A percentile compares a stretch with the other conserved stretches of the same genome.
Conservation (phyloP, 768 basidiomycete genomes). For the Lentinula boryana region DNA sequence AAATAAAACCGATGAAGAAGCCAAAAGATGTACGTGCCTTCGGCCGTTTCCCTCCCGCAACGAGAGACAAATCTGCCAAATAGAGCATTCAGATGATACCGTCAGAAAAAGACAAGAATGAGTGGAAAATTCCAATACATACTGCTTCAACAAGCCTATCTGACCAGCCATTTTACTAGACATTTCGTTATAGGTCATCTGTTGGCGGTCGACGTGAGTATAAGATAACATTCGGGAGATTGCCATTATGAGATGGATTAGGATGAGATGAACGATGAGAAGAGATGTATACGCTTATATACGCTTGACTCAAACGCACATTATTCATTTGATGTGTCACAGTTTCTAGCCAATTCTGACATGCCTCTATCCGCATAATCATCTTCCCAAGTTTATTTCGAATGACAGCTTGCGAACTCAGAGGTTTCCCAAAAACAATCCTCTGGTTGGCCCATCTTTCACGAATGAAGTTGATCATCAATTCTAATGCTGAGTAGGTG, state of each 20-base stretch:
- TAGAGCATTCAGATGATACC: background rate
- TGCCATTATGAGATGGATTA: constrained; percentile 2
- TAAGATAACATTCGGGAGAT: background rate
- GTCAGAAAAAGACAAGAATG: background rate
- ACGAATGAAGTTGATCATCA: constrained; percentile 1
- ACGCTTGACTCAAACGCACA: constrained; percentile 27
- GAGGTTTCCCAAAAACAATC: constrained; percentile 84
- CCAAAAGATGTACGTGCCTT: constrained; percentile 28
- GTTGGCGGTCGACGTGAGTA: background rate
- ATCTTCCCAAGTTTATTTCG: constrained; percentile 82
- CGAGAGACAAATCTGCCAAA: constrained; percentile 56
- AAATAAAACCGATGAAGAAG: constrained; percentile 21
- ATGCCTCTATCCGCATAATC: constrained; percentile 85
- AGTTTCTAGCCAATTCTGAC: constrained; percentile 85
- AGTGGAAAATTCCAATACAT: constrained; percentile 17
- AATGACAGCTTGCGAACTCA: constrained; percentile 80
- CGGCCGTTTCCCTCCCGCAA: constrained; percentile 66
- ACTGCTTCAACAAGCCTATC: constrained; percentile 88
- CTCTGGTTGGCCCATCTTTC: constrained; percentile 83
- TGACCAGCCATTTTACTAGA: constrained; percentile 83
- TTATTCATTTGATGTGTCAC: constrained; percentile 93
- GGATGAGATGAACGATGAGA: background rate
- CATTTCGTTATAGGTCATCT: constrained; percentile 87
- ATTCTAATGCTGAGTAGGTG: constrained; percentile 4
- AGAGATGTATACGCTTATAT: background rate